Percentiles rank a stretch among this genome's conserved stretches.
These are phyloP conservation scores for Citrus reticulata DNA, from an alignment of 345 rosid genomes.

Conservation along the genomic window DNA sequence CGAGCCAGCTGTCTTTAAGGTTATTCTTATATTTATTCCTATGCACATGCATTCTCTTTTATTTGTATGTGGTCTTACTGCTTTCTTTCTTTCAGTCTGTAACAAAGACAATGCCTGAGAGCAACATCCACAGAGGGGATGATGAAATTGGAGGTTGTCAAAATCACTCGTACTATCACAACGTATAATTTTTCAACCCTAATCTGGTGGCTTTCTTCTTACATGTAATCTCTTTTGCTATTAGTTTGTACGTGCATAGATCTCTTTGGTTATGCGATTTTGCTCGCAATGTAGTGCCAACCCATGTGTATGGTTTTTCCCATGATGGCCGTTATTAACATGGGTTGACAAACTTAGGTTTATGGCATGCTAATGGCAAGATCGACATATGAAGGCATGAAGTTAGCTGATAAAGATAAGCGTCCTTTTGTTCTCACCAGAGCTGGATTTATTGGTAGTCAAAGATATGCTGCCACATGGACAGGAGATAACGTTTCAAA, in stretches of 20 bases:
- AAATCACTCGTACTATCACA: slow-evolving; percentile 81
- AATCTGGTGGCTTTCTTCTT: neutral
- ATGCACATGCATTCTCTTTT: neutral
- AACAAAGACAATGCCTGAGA: slow-evolving; percentile 92
- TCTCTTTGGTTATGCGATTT: neutral
- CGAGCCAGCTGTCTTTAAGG: slow-evolving; percentile 91
- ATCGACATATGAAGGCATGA: slow-evolving; percentile 85
- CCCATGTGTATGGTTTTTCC: neutral
- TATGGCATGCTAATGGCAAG: slow-evolving; percentile 95
- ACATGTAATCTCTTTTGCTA: neutral
- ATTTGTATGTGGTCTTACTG: slow-evolving; percentile 15
- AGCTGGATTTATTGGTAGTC: slow-evolving; percentile 90
- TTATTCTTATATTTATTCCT: slow-evolving; percentile 16
- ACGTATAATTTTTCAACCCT: slow-evolving; percentile 42
- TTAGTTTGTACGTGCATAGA: neutral
- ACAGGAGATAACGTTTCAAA: slow-evolving; percentile 91
- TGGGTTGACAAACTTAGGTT: slow-evolving; percentile 42
- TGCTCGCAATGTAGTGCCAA: neutral
- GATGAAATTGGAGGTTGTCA: slow-evolving; percentile 78
- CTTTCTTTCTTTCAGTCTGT: slow-evolving; percentile 44
- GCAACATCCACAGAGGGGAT: slow-evolving; percentile 78
- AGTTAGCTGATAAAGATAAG: slow-evolving; percentile 60
- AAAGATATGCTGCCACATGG: slow-evolving; percentile 93
- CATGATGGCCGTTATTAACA: neutral
- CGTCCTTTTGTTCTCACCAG: slow-evolving; percentile 95